Evolutionary conservation across 2,329 filamentous ascomycete species (phyloP).

Genomic region (Endoconidiophora polonica): DNA sequence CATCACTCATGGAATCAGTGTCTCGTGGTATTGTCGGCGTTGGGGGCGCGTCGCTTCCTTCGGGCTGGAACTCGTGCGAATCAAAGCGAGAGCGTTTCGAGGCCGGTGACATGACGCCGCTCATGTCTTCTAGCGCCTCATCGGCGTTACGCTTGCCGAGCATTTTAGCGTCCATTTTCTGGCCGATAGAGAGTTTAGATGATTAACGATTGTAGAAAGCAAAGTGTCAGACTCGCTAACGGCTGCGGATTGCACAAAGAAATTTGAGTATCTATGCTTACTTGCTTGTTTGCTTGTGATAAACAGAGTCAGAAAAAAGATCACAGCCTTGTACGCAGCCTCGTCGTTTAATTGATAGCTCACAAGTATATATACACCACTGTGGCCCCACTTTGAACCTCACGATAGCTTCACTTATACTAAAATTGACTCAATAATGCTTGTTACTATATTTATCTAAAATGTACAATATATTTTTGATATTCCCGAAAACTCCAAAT

Average conservation of each 20-base stretch:
- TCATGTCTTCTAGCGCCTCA: constrained; percentile 36
- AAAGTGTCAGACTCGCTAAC: background rate
- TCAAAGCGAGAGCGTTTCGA: constrained; percentile 39
- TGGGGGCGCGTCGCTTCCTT: constrained; percentile 13
- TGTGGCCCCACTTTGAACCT: too few relatives aligned
- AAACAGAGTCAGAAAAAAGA: background rate
- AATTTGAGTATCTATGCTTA: background rate
- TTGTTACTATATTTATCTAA: background rate
- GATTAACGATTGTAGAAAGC: background rate
- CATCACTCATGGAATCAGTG: constrained; percentile 16
- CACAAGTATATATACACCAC: background rate
- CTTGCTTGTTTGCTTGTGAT: background rate
- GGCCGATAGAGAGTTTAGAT: background rate
- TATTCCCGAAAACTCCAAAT: constrained; percentile 9
- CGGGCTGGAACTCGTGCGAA: constrained; percentile 17
- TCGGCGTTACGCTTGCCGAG: constrained; percentile 38
- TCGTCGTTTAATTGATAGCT: background rate
- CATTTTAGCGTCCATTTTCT: background rate
- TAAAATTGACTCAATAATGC: background rate
- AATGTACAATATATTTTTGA: constrained; percentile 8
- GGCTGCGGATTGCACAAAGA: background rate
- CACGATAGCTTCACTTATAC: background rate
- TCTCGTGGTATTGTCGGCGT: constrained; percentile 6
- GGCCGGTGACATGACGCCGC: constrained; percentile 37
- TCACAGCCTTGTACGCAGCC: constrained; percentile 10